Base-by-base conservation (phyloP, 2,329 filamentous ascomycete species). In the Fusarium coicis region DNA sequence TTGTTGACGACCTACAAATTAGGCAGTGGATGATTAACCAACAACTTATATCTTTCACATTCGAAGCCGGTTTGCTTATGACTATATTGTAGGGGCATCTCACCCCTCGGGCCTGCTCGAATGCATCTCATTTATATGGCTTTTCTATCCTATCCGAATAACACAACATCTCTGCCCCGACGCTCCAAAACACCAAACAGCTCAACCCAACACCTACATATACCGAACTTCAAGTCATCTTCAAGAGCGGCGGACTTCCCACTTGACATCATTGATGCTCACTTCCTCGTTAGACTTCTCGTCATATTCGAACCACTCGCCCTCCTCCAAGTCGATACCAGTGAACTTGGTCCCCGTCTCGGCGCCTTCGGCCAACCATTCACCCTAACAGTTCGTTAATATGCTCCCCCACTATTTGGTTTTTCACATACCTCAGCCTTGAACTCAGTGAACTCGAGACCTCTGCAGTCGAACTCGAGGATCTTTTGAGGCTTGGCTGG, bases 301-400 rank as follows among this genome's bases (percentile, higher is more conserved):
- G 76, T 98, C 95, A 78, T 98, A 99, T 77, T 98, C 96, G 82
- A 93, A 99, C 96, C 96, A 99, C 78, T 99, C 96, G 32, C 93
- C 96, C 34, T 99, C 96, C 0, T 86, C 86, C 62, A 99, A 84
- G 75, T 98, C 95, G 60, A 98, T 93, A 10, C 84, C 90, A 0
- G 90, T 87, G 79, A 99, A 99, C 77, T 94, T 93, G 44, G 93
- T 96, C 15, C 87, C 88, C 0, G 94, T 95, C 23, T 98, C 95
- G 21, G 88, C 68, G 7, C 95, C 96, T 52, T 93, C 94, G 0
- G 93, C 95, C 63, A 96, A 86, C 93, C 95, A 99, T 54, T 97
- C 93, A 18, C 96, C 96, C 93, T 97, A 21, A 37, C 18, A 57
- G 26, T 15, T n/a, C 28, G 50, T 74, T 42, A 72, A 63, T 32